Percentiles rank a stretch among this genome's conserved stretches.
Conservation (phyloP, 805 yeast species). For the Kodamaea lidongshanica region DNA sequence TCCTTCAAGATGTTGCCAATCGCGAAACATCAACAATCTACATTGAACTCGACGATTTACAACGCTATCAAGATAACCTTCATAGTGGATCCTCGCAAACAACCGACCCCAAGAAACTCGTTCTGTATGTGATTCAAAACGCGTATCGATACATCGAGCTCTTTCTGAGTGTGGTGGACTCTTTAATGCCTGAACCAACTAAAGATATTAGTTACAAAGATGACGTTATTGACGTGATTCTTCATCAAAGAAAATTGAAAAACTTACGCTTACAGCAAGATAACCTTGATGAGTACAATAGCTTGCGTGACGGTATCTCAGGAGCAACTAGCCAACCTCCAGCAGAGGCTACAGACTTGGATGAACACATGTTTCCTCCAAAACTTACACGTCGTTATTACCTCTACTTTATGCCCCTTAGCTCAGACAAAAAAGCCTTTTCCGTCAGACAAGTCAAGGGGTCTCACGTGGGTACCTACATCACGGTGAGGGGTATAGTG, state of each 20-base stretch:
- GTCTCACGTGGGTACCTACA: slow-evolving; percentile 71
- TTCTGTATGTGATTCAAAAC: slow-evolving; percentile 60
- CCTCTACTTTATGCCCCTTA: slow-evolving; percentile 78
- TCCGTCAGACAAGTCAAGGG: slow-evolving; percentile 92
- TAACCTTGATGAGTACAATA: slow-evolving; percentile 51
- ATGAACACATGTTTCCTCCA: slow-evolving; percentile 67
- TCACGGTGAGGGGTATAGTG: slow-evolving; percentile 89
- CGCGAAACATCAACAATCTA: slow-evolving; percentile 64
- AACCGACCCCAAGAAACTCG: slow-evolving; percentile 25
- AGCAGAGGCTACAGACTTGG: slow-evolving; percentile 9
- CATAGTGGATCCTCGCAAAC: slow-evolving; percentile 12
- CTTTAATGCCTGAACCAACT: slow-evolving; percentile 81
- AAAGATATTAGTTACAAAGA: slow-evolving; percentile 72
- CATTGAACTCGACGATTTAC: slow-evolving; percentile 81
- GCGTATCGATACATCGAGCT: slow-evolving; percentile 75
- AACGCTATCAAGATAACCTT: slow-evolving; percentile 53
- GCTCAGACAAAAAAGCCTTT: slow-evolving; percentile 49
- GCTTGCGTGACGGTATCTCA: slow-evolving; percentile 32
- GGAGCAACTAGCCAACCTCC: slow-evolving; percentile 16
- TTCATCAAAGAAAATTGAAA: slow-evolving; percentile 82
- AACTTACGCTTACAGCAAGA: slow-evolving; percentile 70
- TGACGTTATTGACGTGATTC: slow-evolving; percentile 87
- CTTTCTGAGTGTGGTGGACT: slow-evolving; percentile 70
- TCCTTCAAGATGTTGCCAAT: slow-evolving; percentile 77
- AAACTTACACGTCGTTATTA: slow-evolving; percentile 80